phyloP scores from a whole-genome alignment of 306 rosid genomes.

The Glycine tomentella region DNA sequence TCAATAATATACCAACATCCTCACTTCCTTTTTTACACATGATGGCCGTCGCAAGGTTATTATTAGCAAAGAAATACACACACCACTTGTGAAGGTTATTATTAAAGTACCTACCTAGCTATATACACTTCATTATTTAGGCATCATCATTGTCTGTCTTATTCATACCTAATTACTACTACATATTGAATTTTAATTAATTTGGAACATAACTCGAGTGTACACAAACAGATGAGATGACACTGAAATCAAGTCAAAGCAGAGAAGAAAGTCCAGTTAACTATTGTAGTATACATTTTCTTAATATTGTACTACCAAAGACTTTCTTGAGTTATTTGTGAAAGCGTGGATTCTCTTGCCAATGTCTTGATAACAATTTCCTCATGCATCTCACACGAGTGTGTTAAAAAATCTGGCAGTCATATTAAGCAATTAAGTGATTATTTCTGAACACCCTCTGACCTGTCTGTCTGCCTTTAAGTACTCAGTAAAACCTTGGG shows the following conservation, averaged over 20 bases:
- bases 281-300: too few species aligned
- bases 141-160: constrained; percentile 16
- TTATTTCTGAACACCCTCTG: too few species aligned
- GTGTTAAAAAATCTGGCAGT: too few species aligned
- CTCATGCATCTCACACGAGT: too few species aligned
- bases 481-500: too few species aligned
- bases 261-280: too few species aligned
- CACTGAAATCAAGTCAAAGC: constrained; percentile 22
- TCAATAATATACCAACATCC: not conserved
- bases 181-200: not conserved
- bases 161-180: not conserved
- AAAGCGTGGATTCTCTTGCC: too few species aligned
- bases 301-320: too few species aligned
- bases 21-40: not conserved
- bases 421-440: too few species aligned
- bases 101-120: not conserved
- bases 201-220: not conserved
- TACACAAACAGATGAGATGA: not conserved
- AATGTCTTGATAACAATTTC: too few species aligned
- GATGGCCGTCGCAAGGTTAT: not conserved
- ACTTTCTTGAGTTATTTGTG: too few species aligned
- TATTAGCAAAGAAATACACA: not conserved
- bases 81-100: not conserved
- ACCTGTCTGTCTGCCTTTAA: too few species aligned
- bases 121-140: not conserved